Conservation (phyloP, 495 filamentous ascomycete genomes). For the Cryomyces antarcticus region DNA sequence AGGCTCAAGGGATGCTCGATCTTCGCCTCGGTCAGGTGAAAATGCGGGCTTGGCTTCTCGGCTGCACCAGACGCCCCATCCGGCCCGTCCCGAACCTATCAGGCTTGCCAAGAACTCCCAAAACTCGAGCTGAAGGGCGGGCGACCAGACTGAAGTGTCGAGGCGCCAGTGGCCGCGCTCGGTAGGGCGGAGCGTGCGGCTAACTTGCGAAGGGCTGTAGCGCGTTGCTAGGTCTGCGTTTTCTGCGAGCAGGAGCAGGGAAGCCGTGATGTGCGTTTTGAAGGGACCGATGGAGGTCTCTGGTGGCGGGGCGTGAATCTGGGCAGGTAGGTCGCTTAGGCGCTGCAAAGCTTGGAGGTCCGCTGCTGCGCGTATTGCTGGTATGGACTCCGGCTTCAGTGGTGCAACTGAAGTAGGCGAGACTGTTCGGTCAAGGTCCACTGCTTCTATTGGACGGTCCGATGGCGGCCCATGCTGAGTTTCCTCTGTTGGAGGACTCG, state of each 20-base stretch:
- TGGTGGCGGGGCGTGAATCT: neutral
- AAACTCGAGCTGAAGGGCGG: slow-evolving; percentile 3
- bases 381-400: too few relatives aligned
- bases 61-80: slow-evolving; percentile 11
- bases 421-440: too few relatives aligned
- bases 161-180: slow-evolving; percentile 12
- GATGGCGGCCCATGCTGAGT: too few relatives aligned
- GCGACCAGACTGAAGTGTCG: slow-evolving; percentile 2
- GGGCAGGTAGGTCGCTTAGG: neutral
- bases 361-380: too few relatives aligned
- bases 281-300: neutral
- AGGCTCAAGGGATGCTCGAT: neutral
- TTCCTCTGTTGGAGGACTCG: too few relatives aligned
- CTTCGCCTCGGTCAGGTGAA: neutral
- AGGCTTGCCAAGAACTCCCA: slow-evolving; percentile 7
- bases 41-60: neutral
- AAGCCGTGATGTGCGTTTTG: neutral
- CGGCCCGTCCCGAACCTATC: slow-evolving; percentile 3
- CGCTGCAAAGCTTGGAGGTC: too few relatives aligned
- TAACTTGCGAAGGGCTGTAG: neutral
- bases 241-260: slow-evolving; percentile 1
- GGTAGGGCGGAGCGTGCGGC: slow-evolving; percentile 5
- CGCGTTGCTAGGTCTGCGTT: neutral
- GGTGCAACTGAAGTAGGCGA: too few relatives aligned
- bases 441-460: too few relatives aligned